These are phyloP conservation scores for Dendrobium officinale DNA, from an alignment of 106 monocot species.

Conservation along the genomic window DNA sequence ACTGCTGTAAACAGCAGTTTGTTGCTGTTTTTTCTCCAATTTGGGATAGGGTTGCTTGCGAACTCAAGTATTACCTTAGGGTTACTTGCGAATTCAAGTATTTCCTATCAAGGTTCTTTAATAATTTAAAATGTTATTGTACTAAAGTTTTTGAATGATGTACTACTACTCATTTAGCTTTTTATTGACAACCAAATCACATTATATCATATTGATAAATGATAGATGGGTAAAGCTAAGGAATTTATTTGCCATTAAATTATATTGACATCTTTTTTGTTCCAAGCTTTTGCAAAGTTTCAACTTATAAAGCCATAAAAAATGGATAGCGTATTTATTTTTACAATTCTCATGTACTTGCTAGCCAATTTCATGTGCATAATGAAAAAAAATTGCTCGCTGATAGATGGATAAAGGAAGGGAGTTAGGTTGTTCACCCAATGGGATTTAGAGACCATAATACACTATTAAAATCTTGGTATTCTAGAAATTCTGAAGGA, in stretches of 20 bases:
- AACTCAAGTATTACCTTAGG: too few species aligned
- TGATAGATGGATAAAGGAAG: neutral
- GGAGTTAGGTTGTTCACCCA: neutral
- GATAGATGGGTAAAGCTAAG: neutral
- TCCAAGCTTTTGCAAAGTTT: neutral
- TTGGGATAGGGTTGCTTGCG: too few species aligned
- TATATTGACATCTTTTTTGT: neutral
- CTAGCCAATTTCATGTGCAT: neutral
- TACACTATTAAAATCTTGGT: neutral
- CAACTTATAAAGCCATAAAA: neutral
- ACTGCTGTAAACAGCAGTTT: too few species aligned
- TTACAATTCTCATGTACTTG: neutral
- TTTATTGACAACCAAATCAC: too few species aligned
- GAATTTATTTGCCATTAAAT: neutral
- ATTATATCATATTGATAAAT: neutral
- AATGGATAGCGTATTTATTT: neutral
- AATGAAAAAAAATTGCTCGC: neutral
- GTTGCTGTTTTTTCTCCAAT: too few species aligned
- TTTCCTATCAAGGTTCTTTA: neutral
- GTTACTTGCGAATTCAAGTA: too few species aligned
- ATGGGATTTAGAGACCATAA: neutral
- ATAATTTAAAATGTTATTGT: neutral
- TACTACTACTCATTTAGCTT: too few species aligned
- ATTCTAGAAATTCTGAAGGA: neutral
- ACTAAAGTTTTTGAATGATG: neutral